Conservation (phyloP, 2,329 filamentous ascomycete genomes). For the Dryadomyces sulphureus region DNA sequence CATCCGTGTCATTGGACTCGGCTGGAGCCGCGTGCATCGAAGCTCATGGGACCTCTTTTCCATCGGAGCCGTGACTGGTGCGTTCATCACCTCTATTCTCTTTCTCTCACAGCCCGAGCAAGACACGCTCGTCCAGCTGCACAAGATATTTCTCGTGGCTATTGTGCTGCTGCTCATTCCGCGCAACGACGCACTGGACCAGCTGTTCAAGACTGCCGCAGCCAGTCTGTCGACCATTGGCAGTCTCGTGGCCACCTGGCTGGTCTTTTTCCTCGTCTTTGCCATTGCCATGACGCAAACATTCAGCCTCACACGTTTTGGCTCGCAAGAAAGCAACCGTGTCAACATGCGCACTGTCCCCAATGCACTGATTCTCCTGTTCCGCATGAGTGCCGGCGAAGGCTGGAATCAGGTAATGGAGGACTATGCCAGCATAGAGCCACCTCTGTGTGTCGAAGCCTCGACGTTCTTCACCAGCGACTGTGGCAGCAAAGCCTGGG, state of each 20-base stretch:
- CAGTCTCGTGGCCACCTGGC: conserved; percentile 90
- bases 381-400: conserved; percentile 85
- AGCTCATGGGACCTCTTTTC: conserved; percentile 96
- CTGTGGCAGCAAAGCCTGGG: conserved; percentile 84
- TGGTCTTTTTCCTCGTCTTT: conserved; percentile 90
- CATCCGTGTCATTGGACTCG: conserved; percentile 74
- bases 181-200: conserved; percentile 90
- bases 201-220: conserved; percentile 96
- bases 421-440: conserved; percentile 69
- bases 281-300: conserved; percentile 93
- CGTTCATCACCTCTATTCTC: conserved; percentile 70
- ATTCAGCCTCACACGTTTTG: conserved; percentile 88
- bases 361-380: conserved; percentile 83
- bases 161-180: conserved; percentile 85
- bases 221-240: conserved; percentile 82
- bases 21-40: conserved; percentile 79
- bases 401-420: conserved; percentile 97
- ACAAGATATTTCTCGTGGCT: conserved; percentile 88
- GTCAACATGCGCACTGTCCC: conserved; percentile 89
- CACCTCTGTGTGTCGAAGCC: conserved; percentile 65
- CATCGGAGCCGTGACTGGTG: conserved; percentile 61
- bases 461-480: conserved; percentile 71
- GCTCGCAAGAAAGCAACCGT: conserved; percentile 54
- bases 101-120: conserved; percentile 45
- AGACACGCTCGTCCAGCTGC: conserved; percentile 60